Percentiles rank a stretch among this genome's conserved stretches.
Evolutionary conservation across 2,329 filamentous ascomycete species (phyloP).

Genomic region (Penicillium sumatraense): DNA sequence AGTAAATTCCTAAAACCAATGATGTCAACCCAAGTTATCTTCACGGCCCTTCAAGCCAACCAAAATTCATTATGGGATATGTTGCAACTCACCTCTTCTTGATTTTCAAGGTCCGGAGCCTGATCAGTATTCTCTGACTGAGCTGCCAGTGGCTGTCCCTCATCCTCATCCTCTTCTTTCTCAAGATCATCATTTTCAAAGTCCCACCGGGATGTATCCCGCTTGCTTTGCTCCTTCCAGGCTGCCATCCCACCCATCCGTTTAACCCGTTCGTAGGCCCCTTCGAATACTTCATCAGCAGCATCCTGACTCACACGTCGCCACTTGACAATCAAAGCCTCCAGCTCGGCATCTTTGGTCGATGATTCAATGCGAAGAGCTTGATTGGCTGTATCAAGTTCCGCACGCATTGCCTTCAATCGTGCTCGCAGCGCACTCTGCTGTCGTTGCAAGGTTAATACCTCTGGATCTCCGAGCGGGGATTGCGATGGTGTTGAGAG

Average conservation of each 20-base stretch:
- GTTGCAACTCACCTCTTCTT: neutral
- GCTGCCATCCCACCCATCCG: constrained; percentile 66
- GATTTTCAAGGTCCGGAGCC: neutral
- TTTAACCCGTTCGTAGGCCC: constrained; percentile 63
- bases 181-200: constrained; percentile 39
- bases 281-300: constrained; percentile 69
- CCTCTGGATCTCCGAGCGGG: constrained; percentile 28
- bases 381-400: constrained; percentile 58
- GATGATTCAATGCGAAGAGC: constrained; percentile 56
- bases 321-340: constrained; percentile 64
- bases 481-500: constrained; percentile 17
- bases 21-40: constrained; percentile 7
- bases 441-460: constrained; percentile 41
- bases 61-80: neutral
- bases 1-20: constrained; percentile 60
- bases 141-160: constrained; percentile 38
- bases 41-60: neutral
- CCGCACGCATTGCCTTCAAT: constrained; percentile 35
- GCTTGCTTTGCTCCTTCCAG: constrained; percentile 57
- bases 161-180: constrained; percentile 41
- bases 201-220: constrained; percentile 48
- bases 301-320: constrained; percentile 62
- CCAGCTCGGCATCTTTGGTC: constrained; percentile 59
- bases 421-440: constrained; percentile 38
- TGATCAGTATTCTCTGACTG: neutral